Evolutionary conservation across 1,139 yeast genomes (phyloP).

Genomic region (Pichia sp.): DNA sequence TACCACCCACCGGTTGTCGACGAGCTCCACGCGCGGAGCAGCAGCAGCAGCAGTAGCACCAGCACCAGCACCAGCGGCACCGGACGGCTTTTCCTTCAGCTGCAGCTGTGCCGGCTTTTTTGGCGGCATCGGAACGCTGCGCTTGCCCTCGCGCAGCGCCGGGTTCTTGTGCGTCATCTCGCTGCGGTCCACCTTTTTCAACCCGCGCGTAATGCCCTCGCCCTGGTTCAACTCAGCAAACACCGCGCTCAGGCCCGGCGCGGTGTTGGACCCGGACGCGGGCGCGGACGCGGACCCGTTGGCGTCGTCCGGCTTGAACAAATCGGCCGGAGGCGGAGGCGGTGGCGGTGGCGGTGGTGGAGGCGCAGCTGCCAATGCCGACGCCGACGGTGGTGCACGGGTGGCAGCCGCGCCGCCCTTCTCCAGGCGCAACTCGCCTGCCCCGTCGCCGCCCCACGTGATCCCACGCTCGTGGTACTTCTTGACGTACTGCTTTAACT

Average conservation of each 20-base stretch:
- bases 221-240: slow-evolving; percentile 90
- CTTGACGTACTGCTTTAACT: slow-evolving; percentile 65
- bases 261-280: background rate
- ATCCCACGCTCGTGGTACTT: slow-evolving; percentile 78
- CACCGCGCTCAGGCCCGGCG: slow-evolving; percentile 58
- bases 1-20: slow-evolving; percentile 84
- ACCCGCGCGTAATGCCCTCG: slow-evolving; percentile 69
- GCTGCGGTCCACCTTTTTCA: slow-evolving; percentile 87
- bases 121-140: slow-evolving; percentile 29
- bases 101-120: slow-evolving; percentile 56
- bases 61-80: no score
- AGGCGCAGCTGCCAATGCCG: slow-evolving; percentile 18
- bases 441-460: slow-evolving; percentile 57
- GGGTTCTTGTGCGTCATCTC: slow-evolving; percentile 96
- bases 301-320: slow-evolving; percentile 44
- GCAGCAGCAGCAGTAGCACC: background rate
- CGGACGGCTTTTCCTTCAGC: background rate
- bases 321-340: slow-evolving; percentile 76
- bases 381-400: no score
- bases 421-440: slow-evolving; percentile 37
- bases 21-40: slow-evolving; percentile 64
- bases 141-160: slow-evolving; percentile 62
- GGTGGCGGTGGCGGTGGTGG: slow-evolving; percentile 51
- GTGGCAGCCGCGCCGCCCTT: slow-evolving; percentile 6
- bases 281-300: slow-evolving; percentile 80